phyloP scores from a whole-genome alignment of 2,329 filamentous ascomycete genomes.

The Podosphaera fusca region DNA sequence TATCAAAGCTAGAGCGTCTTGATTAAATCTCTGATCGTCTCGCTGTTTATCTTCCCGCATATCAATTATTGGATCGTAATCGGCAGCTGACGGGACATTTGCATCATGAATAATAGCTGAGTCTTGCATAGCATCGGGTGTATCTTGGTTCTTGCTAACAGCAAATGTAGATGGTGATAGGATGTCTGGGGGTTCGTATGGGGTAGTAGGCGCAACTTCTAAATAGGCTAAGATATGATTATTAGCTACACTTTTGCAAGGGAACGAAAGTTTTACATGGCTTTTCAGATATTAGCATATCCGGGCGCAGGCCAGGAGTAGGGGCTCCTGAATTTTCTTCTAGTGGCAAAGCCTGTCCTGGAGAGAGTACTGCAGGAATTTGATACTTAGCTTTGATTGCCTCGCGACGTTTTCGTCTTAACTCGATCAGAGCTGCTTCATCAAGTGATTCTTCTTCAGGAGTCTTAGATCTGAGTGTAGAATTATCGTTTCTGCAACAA shows the following conservation, averaged over 20 bases:
- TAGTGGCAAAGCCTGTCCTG: slow-evolving; percentile 34
- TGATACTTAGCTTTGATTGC: slow-evolving; percentile 67
- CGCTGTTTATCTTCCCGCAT: slow-evolving; percentile 65
- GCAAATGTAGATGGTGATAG: slow-evolving; percentile 26
- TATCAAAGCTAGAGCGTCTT: slow-evolving; percentile 28
- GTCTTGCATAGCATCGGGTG: slow-evolving; percentile 36
- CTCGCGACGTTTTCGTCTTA: slow-evolving; percentile 62
- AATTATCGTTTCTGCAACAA: not conserved
- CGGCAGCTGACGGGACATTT: slow-evolving; percentile 71
- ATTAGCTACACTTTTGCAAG: slow-evolving; percentile 5
- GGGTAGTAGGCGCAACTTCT: slow-evolving; percentile 16
- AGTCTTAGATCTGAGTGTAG: slow-evolving; percentile 18
- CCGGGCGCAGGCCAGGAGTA: slow-evolving; percentile 15
- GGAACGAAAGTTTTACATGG: too few species aligned
- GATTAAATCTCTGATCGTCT: slow-evolving; percentile 39
- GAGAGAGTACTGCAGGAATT: slow-evolving; percentile 43
- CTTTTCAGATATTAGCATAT: slow-evolving; percentile 14
- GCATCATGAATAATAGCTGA: slow-evolving; percentile 21
- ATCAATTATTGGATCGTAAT: slow-evolving; percentile 75
- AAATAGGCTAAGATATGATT: slow-evolving; percentile 8
- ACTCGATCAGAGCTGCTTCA: slow-evolving; percentile 64
- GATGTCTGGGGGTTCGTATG: slow-evolving; percentile 10
- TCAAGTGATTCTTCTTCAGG: slow-evolving; percentile 40
- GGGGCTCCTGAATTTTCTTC: slow-evolving; percentile 15
- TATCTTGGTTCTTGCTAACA: slow-evolving; percentile 40